Base-by-base conservation (phyloP, 192 early-diverging fungal genomes). In the Coemansia sp. region DNA sequence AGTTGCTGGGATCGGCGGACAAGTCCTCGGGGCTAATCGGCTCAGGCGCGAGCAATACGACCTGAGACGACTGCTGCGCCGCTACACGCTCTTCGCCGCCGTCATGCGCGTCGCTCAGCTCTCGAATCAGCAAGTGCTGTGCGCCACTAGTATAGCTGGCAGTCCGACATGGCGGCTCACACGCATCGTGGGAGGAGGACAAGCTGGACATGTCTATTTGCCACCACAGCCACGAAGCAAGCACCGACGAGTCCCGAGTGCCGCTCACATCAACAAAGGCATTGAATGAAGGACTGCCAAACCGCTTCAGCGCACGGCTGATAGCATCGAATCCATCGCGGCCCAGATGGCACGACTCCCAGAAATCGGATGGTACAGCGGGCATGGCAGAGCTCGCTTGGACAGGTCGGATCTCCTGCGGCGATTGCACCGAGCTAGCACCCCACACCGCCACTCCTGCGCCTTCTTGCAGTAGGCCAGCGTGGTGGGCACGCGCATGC, bases 191-290 rank as follows among this genome's bases (percentile, higher is more conserved):
- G 2, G 39, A 4, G n/a, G n/a, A n/a, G 2, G 66, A 51, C n/a
- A 67, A 43, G 25, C 74, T 77, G 10, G 38, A 20, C 22, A 67
- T 65, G 29, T 82, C 79, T 1, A 82, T 40, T 64, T 76, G 79
- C 79, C 79, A 82, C 79, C 79, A 82, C 36, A 82, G 59, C 79
- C 79, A 76, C 27, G 79, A 70, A 11, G 70, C 46, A n/a, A 82
- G 74, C 7, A 76, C 73, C 3, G 65, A 53, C 2, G 35, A 42
- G 42, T 40, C 56, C 12, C 47, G 67, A 20, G 70, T 68, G 5
- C 74, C 64, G 2, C 46, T 17, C 17, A 82, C 37, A 0, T 54
- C 64, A 6, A 82, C 45, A 1, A 38, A 11, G n/a, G 56, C 54
- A 10, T 22, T 54, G 32, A 82, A 64, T 8, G 64, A 15, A 15